These are phyloP conservation scores for Aspergillus diversus DNA, from an alignment of 495 filamentous ascomycete genomes.

Conservation along the genomic window DNA sequence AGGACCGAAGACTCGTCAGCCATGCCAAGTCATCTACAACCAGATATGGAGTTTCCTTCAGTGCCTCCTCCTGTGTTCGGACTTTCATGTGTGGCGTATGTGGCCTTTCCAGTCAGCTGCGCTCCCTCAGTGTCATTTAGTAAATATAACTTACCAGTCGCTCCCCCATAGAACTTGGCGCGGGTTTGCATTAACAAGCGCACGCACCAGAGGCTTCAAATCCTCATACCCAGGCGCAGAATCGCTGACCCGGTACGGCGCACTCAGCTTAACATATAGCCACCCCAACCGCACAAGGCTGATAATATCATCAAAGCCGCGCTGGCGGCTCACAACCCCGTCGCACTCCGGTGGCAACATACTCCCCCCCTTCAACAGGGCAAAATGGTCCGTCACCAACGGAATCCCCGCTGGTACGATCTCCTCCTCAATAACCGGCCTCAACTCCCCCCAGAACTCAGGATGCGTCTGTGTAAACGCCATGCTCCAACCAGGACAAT, in stretches of 20 bases:
- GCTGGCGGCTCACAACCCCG: constrained; percentile 21
- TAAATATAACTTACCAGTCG: constrained; percentile 27
- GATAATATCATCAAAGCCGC: constrained; percentile 26
- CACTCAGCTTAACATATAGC: constrained; percentile 32
- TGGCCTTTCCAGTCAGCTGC: constrained; percentile 14
- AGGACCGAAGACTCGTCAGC: constrained; percentile 29
- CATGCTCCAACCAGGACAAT: constrained; percentile 30
- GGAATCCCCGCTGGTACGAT: constrained; percentile 21
- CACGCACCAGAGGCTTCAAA: constrained; percentile 26
- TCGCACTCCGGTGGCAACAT: constrained; percentile 20
- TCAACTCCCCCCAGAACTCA: constrained; percentile 29
- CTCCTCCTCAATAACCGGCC: constrained; percentile 23
- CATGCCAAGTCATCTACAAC: constrained; percentile 31
- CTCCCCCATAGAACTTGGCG: constrained; percentile 31
- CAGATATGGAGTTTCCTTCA: constrained; percentile 26
- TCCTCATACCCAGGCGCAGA: constrained; percentile 25
- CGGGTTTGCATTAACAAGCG: constrained; percentile 27
- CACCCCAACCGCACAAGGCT: constrained; percentile 26
- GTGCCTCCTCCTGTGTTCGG: constrained; percentile 26
- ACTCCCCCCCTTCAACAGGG: constrained; percentile 27
- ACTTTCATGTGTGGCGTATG: constrained; percentile 33
- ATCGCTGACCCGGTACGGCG: constrained; percentile 30
- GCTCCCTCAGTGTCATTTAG: neutral
- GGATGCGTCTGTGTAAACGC: constrained; percentile 33
- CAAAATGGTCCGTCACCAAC: constrained; percentile 34